A percentile compares a stretch with the other conserved stretches of the same genome.
Evolutionary conservation across 495 filamentous ascomycete genomes (phyloP).

Genomic region (Hypomontagnella submonticulosa): DNA sequence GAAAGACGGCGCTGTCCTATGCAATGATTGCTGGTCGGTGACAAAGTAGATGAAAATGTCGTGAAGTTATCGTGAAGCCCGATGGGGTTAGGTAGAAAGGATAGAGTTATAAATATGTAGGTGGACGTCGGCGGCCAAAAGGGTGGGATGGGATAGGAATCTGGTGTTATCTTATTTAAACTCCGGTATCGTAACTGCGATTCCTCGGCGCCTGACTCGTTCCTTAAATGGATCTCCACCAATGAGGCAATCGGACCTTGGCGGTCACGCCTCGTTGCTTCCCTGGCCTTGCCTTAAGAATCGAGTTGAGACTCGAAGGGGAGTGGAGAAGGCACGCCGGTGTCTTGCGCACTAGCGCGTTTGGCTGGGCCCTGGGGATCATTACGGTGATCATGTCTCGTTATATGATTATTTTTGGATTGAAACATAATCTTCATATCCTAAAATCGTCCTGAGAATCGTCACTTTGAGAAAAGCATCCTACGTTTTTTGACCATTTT

Average conservation of each 20-base stretch:
- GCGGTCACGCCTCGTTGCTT: not conserved
- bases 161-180: slow-evolving; percentile 14
- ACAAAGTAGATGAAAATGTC: slow-evolving; percentile 1
- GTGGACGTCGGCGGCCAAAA: slow-evolving; percentile 13
- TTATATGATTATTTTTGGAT: no score
- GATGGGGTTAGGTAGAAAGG: slow-evolving; percentile 35
- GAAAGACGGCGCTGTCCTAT: not conserved
- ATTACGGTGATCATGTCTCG: no score
- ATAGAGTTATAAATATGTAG: slow-evolving; percentile 6
- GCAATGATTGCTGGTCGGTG: slow-evolving; percentile 2
- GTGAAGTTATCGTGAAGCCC: slow-evolving; percentile 20
- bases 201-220: slow-evolving; percentile 44
- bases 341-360: no score
- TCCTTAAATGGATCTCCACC: slow-evolving; percentile 33
- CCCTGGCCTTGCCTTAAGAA: no score
- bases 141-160: slow-evolving; percentile 20
- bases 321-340: no score
- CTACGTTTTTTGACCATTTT: no score
- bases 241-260: slow-evolving; percentile 37
- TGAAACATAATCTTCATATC: no score
- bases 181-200: slow-evolving; percentile 29
- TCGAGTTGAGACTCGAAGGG: no score
- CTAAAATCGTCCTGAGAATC: no score
- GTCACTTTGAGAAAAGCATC: no score
- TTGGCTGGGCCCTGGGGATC: no score